phyloP scores from a whole-genome alignment of 2,329 filamentous ascomycete species.

The Cercospora sp. region DNA sequence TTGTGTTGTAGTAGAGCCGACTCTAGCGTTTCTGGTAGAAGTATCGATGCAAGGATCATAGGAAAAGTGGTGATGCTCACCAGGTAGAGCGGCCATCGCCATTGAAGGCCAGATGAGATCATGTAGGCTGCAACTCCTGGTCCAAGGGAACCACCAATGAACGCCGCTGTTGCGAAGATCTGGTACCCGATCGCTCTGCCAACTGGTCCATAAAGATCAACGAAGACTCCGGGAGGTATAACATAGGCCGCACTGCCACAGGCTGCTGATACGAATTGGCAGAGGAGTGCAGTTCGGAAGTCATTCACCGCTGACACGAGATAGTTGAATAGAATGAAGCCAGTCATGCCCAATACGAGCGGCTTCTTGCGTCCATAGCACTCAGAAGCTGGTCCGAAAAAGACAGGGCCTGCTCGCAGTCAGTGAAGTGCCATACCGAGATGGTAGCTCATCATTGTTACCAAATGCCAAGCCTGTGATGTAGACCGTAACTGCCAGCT shows the following conservation, averaged over 20 bases:
- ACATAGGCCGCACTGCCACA: conserved; percentile 53
- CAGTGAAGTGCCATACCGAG: neutral
- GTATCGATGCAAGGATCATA: neutral
- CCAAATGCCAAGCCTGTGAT: conserved; percentile 23
- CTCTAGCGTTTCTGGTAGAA: conserved; percentile 26
- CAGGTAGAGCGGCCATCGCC: conserved; percentile 27
- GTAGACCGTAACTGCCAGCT: conserved; percentile 13
- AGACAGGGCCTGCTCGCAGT: conserved; percentile 44
- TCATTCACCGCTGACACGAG: conserved; percentile 55
- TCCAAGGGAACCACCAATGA: conserved; percentile 21
- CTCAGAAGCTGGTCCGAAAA: conserved; percentile 63
- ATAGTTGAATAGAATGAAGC: conserved; percentile 56
- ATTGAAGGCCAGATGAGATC: conserved; percentile 19
- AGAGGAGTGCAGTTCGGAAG: conserved; percentile 54
- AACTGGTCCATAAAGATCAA: conserved; percentile 21
- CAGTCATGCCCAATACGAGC: conserved; percentile 50
- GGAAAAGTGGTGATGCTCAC: conserved; percentile 2
- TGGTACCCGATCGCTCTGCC: conserved; percentile 20
- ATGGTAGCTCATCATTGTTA: neutral
- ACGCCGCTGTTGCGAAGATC: conserved; percentile 21
- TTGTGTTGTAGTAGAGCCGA: conserved; percentile 11
- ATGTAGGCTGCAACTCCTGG: conserved; percentile 20
- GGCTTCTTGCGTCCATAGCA: conserved; percentile 53
- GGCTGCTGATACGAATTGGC: conserved; percentile 54
- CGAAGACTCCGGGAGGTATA: conserved; percentile 50